A percentile compares a stretch with the other conserved stretches of the same genome.
Conservation (phyloP, 1,284 basidiomycete species). For the Boletellus dicymbophilus region DNA sequence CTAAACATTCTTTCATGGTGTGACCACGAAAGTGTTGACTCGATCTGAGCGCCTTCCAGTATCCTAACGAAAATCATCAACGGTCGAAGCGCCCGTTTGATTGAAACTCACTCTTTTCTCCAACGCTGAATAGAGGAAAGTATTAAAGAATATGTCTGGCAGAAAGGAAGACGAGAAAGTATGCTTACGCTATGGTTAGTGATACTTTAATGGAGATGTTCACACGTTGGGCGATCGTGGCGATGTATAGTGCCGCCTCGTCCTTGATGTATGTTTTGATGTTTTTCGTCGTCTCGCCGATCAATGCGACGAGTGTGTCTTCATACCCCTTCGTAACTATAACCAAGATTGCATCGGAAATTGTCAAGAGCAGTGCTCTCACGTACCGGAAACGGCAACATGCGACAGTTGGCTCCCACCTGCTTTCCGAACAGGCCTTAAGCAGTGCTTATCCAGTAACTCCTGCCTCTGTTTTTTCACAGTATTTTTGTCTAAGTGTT, state of each 20-base stretch:
- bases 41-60: conserved; percentile 5
- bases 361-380: neutral
- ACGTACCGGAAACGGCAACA: conserved; percentile 3
- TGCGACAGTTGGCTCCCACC: neutral
- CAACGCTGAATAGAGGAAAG: neutral
- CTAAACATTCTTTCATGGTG: conserved; percentile 1
- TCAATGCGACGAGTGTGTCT: neutral
- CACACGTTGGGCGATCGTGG: too few species aligned
- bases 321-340: neutral
- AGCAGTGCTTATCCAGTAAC: neutral
- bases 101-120: neutral
- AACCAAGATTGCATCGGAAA: neutral
- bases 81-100: neutral
- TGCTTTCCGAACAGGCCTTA: neutral
- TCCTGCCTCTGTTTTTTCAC: neutral
- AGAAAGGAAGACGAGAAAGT: too few species aligned
- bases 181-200: too few species aligned
- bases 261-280: neutral
- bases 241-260: too few species aligned
- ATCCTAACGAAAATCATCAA: conserved; percentile 3
- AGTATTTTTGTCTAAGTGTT: neutral
- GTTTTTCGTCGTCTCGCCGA: neutral
- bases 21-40: conserved; percentile 1
- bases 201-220: too few species aligned
- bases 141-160: too few species aligned